These are phyloP conservation scores for Tetraselmis chui DNA, from an alignment of 139 green algal species.

Conservation along the genomic window DNA sequence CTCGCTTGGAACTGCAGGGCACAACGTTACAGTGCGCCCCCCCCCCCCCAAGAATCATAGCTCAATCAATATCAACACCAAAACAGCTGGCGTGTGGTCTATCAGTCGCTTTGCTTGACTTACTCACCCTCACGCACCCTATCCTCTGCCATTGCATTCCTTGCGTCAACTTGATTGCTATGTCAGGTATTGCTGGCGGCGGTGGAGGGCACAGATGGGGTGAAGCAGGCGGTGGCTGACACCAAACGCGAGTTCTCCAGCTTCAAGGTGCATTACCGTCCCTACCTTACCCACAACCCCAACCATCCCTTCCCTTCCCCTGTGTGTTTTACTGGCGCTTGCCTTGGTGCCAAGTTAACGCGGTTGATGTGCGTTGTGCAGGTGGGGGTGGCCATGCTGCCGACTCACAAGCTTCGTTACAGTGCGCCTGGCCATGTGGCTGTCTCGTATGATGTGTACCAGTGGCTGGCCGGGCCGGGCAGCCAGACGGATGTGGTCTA, in stretches of 20 bases:
- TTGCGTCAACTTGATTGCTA: background rate
- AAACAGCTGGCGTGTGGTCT: too few relatives aligned
- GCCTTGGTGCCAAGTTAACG: background rate
- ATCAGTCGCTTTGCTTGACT: background rate
- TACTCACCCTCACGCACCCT: background rate
- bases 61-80: too few relatives aligned
- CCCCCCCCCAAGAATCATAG: background rate
- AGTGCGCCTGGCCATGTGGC: background rate
- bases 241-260: background rate
- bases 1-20: background rate
- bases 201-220: background rate
- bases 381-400: background rate
- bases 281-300: background rate
- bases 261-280: background rate
- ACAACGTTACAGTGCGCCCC: background rate
- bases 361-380: too few relatives aligned
- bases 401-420: background rate
- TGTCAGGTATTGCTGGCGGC: background rate
- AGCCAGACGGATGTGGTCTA: background rate
- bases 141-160: too few relatives aligned
- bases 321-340: too few relatives aligned
- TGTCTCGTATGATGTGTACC: background rate
- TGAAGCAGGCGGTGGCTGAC: background rate
- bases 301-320: too few relatives aligned
- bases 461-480: background rate